These are phyloP conservation scores for Bimuria novae-zelandiae DNA, from an alignment of 2,329 filamentous ascomycete genomes.

Conservation along the genomic window DNA sequence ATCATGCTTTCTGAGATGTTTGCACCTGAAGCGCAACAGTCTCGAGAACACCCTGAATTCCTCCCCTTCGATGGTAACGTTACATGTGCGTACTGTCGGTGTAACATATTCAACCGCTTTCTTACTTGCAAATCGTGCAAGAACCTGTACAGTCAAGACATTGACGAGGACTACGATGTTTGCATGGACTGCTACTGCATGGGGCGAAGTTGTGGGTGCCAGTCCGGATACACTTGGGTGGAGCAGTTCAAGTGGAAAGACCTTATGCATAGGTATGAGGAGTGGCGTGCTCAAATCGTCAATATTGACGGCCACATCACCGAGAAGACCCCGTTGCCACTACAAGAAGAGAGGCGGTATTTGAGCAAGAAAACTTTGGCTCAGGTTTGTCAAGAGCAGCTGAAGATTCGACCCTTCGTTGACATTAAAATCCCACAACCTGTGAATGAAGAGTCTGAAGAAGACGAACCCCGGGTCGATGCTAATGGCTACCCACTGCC, in stretches of 20 bases:
- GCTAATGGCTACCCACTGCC: conserved; percentile 68
- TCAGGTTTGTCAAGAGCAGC: conserved; percentile 90
- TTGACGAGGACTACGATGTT: conserved; percentile 88
- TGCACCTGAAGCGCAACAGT: conserved; percentile 55
- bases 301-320: conserved; percentile 69
- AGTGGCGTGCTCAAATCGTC: conserved; percentile 80
- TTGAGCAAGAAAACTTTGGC: conserved; percentile 79
- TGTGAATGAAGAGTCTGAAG: conserved; percentile 51
- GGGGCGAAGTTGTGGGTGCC: conserved; percentile 88
- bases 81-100: conserved; percentile 92
- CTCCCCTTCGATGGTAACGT: conserved; percentile 87
- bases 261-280: conserved; percentile 76
- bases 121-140: conserved; percentile 88
- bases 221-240: conserved; percentile 85
- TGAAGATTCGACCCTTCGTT: conserved; percentile 78
- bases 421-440: conserved; percentile 70
- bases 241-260: conserved; percentile 91
- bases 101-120: conserved; percentile 97
- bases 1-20: conserved; percentile 89
- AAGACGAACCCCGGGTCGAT: conserved; percentile 63
- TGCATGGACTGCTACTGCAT: conserved; percentile 99
- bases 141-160: conserved; percentile 66
- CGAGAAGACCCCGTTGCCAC: conserved; percentile 68
- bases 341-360: conserved; percentile 70
- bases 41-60: conserved; percentile 73